phyloP scores from a whole-genome alignment of 2,329 filamentous ascomycete species.

The Sclerotinia sclerotiorum region DNA sequence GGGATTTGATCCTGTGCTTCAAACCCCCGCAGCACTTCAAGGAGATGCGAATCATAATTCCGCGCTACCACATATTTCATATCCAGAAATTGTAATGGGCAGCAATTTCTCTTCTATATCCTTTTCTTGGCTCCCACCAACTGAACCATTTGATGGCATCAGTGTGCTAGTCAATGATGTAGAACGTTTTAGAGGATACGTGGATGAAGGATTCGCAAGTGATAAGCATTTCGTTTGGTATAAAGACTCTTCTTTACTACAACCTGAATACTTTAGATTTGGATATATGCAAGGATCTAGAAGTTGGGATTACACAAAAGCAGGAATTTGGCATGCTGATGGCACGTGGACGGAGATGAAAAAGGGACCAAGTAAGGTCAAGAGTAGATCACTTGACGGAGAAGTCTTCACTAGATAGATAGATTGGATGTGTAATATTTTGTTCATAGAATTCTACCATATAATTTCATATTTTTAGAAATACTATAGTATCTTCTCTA shows the following conservation, averaged over 20 bases:
- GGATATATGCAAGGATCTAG: conserved; percentile 66
- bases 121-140: conserved; percentile 43
- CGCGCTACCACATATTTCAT: conserved; percentile 55
- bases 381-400: conserved; percentile 31
- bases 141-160: conserved; percentile 67
- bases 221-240: conserved; percentile 59
- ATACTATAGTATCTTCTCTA: too few species aligned
- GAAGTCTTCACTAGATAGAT: conserved; percentile 26
- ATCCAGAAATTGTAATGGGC: conserved; percentile 49
- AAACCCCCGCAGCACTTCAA: conserved; percentile 73
- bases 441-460: neutral
- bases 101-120: conserved; percentile 48
- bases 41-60: conserved; percentile 66
- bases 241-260: conserved; percentile 46
- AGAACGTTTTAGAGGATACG: conserved; percentile 73
- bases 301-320: conserved; percentile 71
- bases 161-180: conserved; percentile 84
- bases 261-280: conserved; percentile 76
- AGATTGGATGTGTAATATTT: neutral
- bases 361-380: conserved; percentile 38
- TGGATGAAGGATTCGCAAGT: conserved; percentile 50
- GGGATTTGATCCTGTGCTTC: conserved; percentile 87
- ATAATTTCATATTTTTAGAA: neutral
- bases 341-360: conserved; percentile 66
- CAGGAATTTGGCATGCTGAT: conserved; percentile 65